Percentiles rank a stretch among this genome's conserved stretches.
phyloP scores from a whole-genome alignment of 2,329 filamentous ascomycete genomes.

The Pseudogymnoascus sp. region DNA sequence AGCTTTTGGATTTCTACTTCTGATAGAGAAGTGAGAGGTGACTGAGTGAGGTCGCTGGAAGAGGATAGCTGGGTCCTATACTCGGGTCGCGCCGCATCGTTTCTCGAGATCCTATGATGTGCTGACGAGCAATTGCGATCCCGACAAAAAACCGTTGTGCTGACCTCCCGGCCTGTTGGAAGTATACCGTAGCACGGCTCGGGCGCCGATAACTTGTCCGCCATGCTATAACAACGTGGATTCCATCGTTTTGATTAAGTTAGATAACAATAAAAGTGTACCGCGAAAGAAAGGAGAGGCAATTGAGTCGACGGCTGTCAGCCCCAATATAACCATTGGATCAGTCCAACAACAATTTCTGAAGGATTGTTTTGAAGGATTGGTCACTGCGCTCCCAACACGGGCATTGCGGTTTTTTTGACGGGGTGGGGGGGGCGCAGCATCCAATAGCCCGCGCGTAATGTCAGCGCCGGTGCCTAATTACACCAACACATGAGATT shows the following conservation, averaged over 20 bases:
- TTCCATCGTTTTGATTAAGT: conserved; percentile 50
- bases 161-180: conserved; percentile 75
- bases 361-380: background rate
- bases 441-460: no score
- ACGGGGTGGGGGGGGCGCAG: no score
- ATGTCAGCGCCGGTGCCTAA: no score
- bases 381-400: background rate
- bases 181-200: conserved; percentile 58
- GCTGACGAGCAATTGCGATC: conserved; percentile 77
- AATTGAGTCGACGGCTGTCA: background rate
- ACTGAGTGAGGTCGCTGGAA: background rate
- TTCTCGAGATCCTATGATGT: conserved; percentile 55
- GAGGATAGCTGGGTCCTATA: background rate
- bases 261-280: conserved; percentile 41
- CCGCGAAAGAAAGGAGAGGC: background rate
- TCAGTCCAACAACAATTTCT: background rate
- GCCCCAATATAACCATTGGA: background rate
- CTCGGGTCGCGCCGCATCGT: background rate
- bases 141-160: conserved; percentile 56
- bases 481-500: no score
- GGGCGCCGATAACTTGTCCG: conserved; percentile 64
- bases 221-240: conserved; percentile 74
- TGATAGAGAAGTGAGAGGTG: background rate
- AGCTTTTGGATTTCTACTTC: background rate
- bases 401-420: no score